These are phyloP conservation scores for Ascochyta clinopodiicola DNA, from an alignment of 2,329 filamentous ascomycete species.

Conservation along the genomic window DNA sequence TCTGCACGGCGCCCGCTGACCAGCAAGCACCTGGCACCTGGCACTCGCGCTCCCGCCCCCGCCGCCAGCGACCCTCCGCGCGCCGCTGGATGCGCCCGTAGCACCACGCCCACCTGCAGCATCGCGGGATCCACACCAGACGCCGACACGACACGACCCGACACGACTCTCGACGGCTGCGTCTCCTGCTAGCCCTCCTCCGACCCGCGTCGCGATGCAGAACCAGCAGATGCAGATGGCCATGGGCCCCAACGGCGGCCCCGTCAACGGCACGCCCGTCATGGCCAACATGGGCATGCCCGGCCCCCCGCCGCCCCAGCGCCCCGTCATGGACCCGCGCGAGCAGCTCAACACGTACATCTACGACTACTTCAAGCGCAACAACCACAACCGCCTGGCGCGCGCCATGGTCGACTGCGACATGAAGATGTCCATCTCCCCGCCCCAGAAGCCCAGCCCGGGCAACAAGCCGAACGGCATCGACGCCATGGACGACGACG, in stretches of 20 bases:
- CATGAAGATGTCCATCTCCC: slow-evolving; percentile 63
- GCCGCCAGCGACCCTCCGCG: slow-evolving; percentile 16
- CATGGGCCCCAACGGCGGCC: slow-evolving; percentile 68
- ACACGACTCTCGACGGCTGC: background rate
- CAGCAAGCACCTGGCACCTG: background rate
- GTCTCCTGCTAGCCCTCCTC: slow-evolving; percentile 1
- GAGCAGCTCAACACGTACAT: slow-evolving; percentile 83
- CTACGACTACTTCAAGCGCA: slow-evolving; percentile 89
- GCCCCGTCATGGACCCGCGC: slow-evolving; percentile 43
- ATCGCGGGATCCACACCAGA: background rate
- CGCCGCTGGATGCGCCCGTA: slow-evolving; percentile 25
- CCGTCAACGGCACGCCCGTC: slow-evolving; percentile 70
- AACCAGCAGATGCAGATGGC: slow-evolving; percentile 68
- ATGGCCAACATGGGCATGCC: slow-evolving; percentile 63
- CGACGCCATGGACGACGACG: slow-evolving; percentile 80
- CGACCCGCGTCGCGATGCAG: slow-evolving; percentile 41
- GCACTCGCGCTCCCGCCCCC: slow-evolving; percentile 15
- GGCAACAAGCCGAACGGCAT: slow-evolving; percentile 69
- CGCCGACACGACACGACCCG: background rate
- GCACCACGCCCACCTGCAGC: slow-evolving; percentile 9
- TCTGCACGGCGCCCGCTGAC: slow-evolving; percentile 5
- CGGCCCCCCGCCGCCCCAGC: slow-evolving; percentile 39
- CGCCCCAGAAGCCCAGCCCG: slow-evolving; percentile 69
- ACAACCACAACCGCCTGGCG: slow-evolving; percentile 83
- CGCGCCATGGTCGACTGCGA: slow-evolving; percentile 61